Conservation (phyloP, 1,284 basidiomycete genomes). For the Ganoderma lingzhi region DNA sequence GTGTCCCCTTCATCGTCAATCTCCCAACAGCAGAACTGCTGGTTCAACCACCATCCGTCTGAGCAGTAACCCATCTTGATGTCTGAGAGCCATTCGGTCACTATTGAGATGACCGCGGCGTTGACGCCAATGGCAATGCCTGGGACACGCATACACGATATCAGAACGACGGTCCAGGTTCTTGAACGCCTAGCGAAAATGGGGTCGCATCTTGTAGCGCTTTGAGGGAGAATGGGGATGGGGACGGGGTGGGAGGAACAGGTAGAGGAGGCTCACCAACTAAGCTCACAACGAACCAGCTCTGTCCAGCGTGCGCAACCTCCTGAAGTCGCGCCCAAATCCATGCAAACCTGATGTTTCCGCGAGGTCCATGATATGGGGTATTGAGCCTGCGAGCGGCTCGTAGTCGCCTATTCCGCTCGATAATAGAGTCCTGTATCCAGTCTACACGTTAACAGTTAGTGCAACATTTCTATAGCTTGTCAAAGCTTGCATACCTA, state of each 20-base stretch:
- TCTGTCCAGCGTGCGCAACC: constrained; percentile 59
- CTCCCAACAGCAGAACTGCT: constrained; percentile 99
- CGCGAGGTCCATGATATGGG: constrained; percentile 59
- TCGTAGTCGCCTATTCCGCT: constrained; percentile 79
- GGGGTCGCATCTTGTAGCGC: background rate
- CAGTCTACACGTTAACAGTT: constrained; percentile 67
- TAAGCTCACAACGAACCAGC: constrained; percentile 82
- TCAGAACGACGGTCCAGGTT: background rate
- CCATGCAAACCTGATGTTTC: constrained; percentile 60
- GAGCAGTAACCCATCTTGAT: constrained; percentile 97
- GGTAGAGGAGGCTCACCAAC: constrained; percentile 69
- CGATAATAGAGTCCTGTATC: constrained; percentile 94
- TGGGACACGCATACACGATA: constrained; percentile 41
- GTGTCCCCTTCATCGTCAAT: constrained; percentile 80
- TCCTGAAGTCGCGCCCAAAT: constrained; percentile 71
- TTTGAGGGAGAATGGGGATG: background rate
- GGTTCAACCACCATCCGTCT: constrained; percentile 98
- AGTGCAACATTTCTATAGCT: background rate
- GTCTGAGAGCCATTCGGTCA: constrained; percentile 98
- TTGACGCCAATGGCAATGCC: constrained; percentile 93
- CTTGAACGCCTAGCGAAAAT: background rate
- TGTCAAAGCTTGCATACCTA: constrained; percentile 52
- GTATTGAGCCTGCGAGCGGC: constrained; percentile 58
- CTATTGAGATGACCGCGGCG: constrained; percentile 93
- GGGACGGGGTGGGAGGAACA: background rate